Base-by-base conservation (phyloP, 2,329 filamentous ascomycete genomes). In the Amauroascus niger region DNA sequence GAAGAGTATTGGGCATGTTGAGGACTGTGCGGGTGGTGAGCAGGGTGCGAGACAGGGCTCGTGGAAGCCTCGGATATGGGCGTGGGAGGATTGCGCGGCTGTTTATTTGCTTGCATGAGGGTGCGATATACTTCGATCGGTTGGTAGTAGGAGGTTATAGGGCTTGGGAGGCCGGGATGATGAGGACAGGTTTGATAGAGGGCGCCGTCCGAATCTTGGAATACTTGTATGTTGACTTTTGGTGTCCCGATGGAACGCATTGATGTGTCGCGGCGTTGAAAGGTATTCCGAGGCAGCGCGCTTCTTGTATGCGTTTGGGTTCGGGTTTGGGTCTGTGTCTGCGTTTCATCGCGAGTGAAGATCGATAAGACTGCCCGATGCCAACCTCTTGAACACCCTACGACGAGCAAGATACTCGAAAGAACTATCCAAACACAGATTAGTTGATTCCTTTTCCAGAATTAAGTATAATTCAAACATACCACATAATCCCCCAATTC, bases 111-210 rank as follows among this genome's bases (percentile, higher is more conserved):
- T 28, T 49, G 51, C 46, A 52, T 55, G n/a, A 53, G 48, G 2
- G 48, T 40, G 40, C 52, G 52, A 44, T 57, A 57, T 30, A 57
- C 52, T 30, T 57, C 55, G 49, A 55, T 39, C 1, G 55, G 55
- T 30, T 55, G 55, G 44, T 47, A 57, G 35, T 55, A 55, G 3
- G 55, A 52, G 13, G 45, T 53, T 20, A 52, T 44, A 3, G 52
- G 52, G 13, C 49, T 52, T 28, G 55, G 52, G n/a, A 51, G 37
- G 28, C 49, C 49, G 8, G 55, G 49, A 14, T 55, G 52, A 14
- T 57, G 47, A 18, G 45, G 35, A 39, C 49, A 52, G 8, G 48
- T 35, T 35, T 43, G 22, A 11, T 39, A 39, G 1, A 49, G 24
- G 3, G 51, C 11, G 24, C 11, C 26, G 6, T 53, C 43, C 6